Evolutionary conservation across 257 asterid species (phyloP).

Genomic region (Nicotiana tabacum): DNA sequence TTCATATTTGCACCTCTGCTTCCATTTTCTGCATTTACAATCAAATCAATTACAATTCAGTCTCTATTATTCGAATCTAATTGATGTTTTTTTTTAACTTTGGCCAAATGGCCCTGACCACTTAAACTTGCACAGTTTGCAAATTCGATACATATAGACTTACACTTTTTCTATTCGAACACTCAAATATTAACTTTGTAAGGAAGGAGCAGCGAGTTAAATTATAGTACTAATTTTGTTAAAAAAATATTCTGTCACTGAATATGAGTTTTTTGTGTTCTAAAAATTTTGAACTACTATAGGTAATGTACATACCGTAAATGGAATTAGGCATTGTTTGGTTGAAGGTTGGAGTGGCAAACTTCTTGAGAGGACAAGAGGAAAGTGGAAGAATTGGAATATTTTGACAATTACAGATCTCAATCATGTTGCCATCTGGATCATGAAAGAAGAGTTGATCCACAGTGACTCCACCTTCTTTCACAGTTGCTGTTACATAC

Average conservation of each 20-base stretch:
- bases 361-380: constrained; percentile 44
- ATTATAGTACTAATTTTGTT: too few species aligned
- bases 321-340: constrained; percentile 3
- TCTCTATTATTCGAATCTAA: neutral
- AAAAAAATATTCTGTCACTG: too few species aligned
- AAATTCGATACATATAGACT: too few species aligned
- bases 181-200: too few species aligned
- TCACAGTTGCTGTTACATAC: constrained; percentile 57
- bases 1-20: neutral
- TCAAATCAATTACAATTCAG: neutral
- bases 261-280: neutral
- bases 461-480: constrained; percentile 71
- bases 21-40: neutral
- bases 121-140: too few species aligned
- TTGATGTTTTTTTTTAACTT: too few species aligned
- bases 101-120: too few species aligned
- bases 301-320: constrained; percentile 27
- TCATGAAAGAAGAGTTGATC: constrained; percentile 90
- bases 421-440: constrained; percentile 37
- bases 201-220: too few species aligned
- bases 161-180: too few species aligned
- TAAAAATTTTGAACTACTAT: neutral
- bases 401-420: constrained; percentile 82
- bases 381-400: constrained; percentile 71
- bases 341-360: constrained; percentile 17